A percentile compares a stretch with the other conserved stretches of the same genome.
phyloP scores from a whole-genome alignment of 495 filamentous ascomycete genomes.

The Hypoxylon subgilvum region DNA sequence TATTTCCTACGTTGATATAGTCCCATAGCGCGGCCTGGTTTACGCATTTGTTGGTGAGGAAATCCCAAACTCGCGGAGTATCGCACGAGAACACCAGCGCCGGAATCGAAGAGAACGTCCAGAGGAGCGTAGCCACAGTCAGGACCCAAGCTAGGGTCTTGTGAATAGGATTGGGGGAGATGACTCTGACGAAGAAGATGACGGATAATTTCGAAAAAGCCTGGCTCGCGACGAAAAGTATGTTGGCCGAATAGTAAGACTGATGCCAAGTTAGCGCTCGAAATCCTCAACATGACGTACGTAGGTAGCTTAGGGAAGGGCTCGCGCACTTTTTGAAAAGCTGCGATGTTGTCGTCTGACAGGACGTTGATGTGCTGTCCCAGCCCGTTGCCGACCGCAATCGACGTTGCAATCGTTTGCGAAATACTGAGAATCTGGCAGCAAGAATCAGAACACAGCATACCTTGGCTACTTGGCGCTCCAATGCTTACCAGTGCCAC shows the following conservation, averaged over 20 bases:
- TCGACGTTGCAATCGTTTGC: slow-evolving; percentile 25
- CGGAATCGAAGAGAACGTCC: slow-evolving; percentile 40
- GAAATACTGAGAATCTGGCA: slow-evolving; percentile 11
- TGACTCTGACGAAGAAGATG: slow-evolving; percentile 42
- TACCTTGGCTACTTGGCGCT: background rate
- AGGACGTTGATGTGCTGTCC: slow-evolving; percentile 30
- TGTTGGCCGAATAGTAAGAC: slow-evolving; percentile 42
- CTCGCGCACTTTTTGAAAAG: slow-evolving; percentile 10
- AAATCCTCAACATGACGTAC: no score
- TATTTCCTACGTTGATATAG: slow-evolving; percentile 43
- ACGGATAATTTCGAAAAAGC: slow-evolving; percentile 45
- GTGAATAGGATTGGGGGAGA: slow-evolving; percentile 32
- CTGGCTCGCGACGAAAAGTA: slow-evolving; percentile 43
- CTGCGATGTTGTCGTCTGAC: background rate
- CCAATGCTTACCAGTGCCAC: slow-evolving; percentile 24
- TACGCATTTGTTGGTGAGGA: slow-evolving; percentile 43
- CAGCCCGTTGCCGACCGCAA: slow-evolving; percentile 31
- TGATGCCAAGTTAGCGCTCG: slow-evolving; percentile 23
- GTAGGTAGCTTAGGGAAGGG: background rate
- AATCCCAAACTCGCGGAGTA: slow-evolving; percentile 46
- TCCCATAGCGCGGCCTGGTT: slow-evolving; percentile 34
- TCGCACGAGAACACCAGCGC: slow-evolving; percentile 48
- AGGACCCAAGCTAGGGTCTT: slow-evolving; percentile 13
- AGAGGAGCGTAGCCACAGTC: slow-evolving; percentile 33
- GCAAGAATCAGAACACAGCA: background rate